Base-by-base conservation (phyloP, 2,329 filamentous ascomycete genomes). In the Fusarium sp. region DNA sequence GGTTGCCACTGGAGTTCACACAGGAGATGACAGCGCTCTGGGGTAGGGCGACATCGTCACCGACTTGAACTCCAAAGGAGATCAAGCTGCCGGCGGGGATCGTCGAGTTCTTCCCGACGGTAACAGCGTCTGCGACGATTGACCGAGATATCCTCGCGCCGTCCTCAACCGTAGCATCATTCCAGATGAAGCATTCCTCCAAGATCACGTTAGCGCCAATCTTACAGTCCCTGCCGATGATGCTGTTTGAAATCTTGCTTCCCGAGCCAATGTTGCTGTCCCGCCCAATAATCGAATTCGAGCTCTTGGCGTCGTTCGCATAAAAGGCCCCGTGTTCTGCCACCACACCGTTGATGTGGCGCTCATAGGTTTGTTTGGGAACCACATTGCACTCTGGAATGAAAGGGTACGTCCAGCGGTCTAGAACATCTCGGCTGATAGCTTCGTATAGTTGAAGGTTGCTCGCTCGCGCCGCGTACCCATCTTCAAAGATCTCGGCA, bases 381-480 rank as follows among this genome's bases (percentile, higher is more conserved):
- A 96, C 83, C 23, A 98, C 82, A 76, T 98, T 98, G 77, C 91
- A 95, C 77, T 98, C 95, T 3, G 95, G 95, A 60, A 94, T 92
- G 43, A 98, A 87, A 1, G 96, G 95, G 75, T 94, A 96, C 10
- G 94, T 91, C 94, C 94, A 97, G 62, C 95, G 88, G 50, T 90
- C 90, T 13, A 97, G 86, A n/a, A 98, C 88, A 77, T 98, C 95
- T 75, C 90, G 92, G 79, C 90, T 95, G 57, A 99, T 90, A 31
- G 94, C 89, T 76, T 97, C 94, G 82, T 98, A 99, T 76, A 95
- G 91, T 76, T 93, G 92, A 27, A 98, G 86, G 76, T 94, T 97
- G 77, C 89, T 91, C 12, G 94, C 95, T 69, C 96, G 88, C 2
- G 95, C 94, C 2, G 94, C 93, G 77, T 98, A 99, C 63, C 94